phyloP scores from a whole-genome alignment of 2,329 filamentous ascomycete genomes.

The Tolypocladium tropicale region DNA sequence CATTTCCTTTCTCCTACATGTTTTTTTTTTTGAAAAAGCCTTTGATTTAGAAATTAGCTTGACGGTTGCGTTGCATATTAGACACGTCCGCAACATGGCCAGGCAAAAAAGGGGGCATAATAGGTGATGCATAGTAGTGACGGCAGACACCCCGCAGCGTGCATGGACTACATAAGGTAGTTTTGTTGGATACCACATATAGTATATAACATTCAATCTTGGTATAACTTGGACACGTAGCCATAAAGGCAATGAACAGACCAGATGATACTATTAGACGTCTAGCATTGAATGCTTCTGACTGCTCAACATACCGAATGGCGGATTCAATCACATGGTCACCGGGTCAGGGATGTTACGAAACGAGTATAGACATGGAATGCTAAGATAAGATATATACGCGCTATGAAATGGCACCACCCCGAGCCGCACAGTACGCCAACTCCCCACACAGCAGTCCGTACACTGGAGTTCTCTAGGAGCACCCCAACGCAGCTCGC shows the following conservation, averaged over 20 bases:
- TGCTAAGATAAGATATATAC: conserved; percentile 8
- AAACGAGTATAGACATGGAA: not conserved
- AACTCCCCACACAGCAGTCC: conserved; percentile 1
- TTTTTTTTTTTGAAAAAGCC: not conserved
- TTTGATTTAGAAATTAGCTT: not conserved
- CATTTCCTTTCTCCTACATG: not conserved
- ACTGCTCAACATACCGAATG: not conserved
- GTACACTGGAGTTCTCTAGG: not conserved
- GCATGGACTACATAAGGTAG: not conserved
- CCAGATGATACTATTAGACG: no score
- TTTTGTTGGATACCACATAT: not conserved
- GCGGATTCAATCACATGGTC: not conserved
- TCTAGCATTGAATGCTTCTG: not conserved
- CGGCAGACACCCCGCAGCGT: not conserved
- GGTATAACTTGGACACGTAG: no score
- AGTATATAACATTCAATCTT: not conserved
- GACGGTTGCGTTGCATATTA: not conserved
- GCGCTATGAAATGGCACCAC: conserved; percentile 4
- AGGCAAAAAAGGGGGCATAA: not conserved
- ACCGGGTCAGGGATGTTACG: not conserved
- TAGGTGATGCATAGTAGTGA: not conserved
- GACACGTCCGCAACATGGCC: not conserved
- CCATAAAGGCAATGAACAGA: no score
- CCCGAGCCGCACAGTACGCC: conserved; percentile 4
- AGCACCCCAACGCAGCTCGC: not conserved